phyloP scores from a whole-genome alignment of 352 stramenopile genomes.

The Pythium diclinum region DNA sequence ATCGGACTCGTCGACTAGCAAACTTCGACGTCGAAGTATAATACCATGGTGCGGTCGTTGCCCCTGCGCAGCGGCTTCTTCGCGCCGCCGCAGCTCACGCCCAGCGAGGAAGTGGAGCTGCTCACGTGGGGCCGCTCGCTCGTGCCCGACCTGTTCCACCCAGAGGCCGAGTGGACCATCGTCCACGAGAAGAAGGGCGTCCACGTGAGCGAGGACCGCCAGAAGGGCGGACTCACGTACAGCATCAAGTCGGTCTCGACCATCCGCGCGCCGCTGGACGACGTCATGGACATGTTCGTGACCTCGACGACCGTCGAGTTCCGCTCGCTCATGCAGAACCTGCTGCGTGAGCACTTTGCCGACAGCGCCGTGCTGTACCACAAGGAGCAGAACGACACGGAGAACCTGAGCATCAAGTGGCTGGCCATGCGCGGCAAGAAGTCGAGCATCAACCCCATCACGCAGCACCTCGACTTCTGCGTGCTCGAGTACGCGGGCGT shows the following conservation, averaged over 20 bases:
- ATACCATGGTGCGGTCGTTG: conserved; percentile 75
- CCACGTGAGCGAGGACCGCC: conserved; percentile 67
- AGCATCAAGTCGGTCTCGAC: conserved; percentile 61
- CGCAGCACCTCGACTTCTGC: conserved; percentile 63
- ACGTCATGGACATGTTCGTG: conserved; percentile 82
- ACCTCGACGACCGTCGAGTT: conserved; percentile 53
- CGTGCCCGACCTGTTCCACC: conserved; percentile 60
- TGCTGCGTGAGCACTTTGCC: conserved; percentile 68
- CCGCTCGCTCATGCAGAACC: conserved; percentile 67
- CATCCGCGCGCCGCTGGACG: conserved; percentile 57
- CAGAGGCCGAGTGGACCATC: conserved; percentile 75
- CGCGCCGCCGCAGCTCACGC: conserved; percentile 52
- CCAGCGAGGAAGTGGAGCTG: conserved; percentile 63
- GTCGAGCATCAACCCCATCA: conserved; percentile 39
- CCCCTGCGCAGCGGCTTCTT: conserved; percentile 80
- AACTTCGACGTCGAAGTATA: not conserved
- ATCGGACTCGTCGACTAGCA: conserved; percentile 2
- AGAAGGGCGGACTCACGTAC: conserved; percentile 81
- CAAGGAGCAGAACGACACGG: conserved; percentile 68
- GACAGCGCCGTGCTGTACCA: conserved; percentile 76
- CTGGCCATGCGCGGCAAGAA: conserved; percentile 68
- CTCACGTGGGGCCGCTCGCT: conserved; percentile 73
- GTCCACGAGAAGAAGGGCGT: conserved; percentile 71
- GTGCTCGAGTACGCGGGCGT: conserved; percentile 76
- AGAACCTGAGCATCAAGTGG: conserved; percentile 82